Evolutionary conservation across 192 early-diverging fungal species (phyloP), one percentile per base, ranked within the genome.

Genomic region (Rhizoclosmatium globosum): DNA sequence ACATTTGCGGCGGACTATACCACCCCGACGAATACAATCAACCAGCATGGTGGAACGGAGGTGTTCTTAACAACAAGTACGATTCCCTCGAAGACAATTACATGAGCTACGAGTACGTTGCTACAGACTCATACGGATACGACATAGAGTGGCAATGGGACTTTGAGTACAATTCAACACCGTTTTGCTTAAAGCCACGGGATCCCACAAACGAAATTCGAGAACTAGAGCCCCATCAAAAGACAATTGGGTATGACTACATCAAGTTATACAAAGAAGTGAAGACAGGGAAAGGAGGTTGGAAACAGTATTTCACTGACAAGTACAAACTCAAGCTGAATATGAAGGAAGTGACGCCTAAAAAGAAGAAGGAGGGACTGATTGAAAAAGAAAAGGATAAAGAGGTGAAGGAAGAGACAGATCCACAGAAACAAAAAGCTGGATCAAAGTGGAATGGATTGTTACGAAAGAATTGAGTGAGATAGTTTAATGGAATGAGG

Each of bases 11-110:
- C 39, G 80, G 80, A 3, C 58, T 81, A 4, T 79, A 57, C 60
- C 80, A 81, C 42, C 42, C 65, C 13, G 76, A 81, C 69, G 80
- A 81, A 58, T 31, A 81, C 67, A 11, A 21, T 9, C 15, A 73
- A 43, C 80, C 80, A 2, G 23, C 74, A 3, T 81, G 80, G 80
- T 79, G 59, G 58, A 81, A 86, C 62, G 85, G 85, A 11, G 85
- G 85, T 45, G 60, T 85, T 15, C 19, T 81, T 2, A 48, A 3
- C 19, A 85, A 85, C 82, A 84, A 84, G 59, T 48, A 80, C 64
- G 39, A 7, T 19, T 42, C 9, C 2, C 41, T 61, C n/a, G 67
- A 68, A 9, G 53, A n/a, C 58, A 31, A 50, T 6, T 68, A 41
- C 65, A 56, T 77, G 64, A 47, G 68, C 11, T 77, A 56, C 21